A percentile compares a stretch with the other conserved stretches of the same genome.
These are phyloP conservation scores for Zygoascus biomembranicola DNA, from an alignment of 805 yeast species.

Conservation along the genomic window DNA sequence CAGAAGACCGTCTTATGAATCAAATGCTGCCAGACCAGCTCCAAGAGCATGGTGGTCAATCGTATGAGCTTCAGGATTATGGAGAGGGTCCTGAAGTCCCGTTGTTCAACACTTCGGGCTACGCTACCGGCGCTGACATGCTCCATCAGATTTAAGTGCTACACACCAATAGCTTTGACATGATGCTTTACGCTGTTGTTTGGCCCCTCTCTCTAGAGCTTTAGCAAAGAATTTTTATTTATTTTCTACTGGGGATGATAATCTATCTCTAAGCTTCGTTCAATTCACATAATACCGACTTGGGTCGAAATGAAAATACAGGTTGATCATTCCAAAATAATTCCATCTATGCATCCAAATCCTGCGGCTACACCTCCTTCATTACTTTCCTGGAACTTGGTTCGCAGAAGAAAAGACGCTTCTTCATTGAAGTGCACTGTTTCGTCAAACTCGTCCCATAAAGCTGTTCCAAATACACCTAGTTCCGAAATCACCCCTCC, in stretches of 20 bases:
- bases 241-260: no score
- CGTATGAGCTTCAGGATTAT: background rate
- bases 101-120: background rate
- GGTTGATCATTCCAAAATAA: conserved; percentile 37
- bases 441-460: conserved; percentile 51
- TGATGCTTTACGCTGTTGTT: no score
- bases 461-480: conserved; percentile 78
- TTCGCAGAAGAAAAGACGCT: conserved; percentile 81
- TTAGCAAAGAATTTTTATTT: no score
- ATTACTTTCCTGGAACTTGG: conserved; percentile 77
- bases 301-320: background rate
- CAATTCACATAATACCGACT: no score
- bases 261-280: no score
- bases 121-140: background rate
- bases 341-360: conserved; percentile 90
- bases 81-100: background rate
- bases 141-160: background rate
- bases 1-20: background rate
- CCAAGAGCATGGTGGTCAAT: background rate
- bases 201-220: no score
- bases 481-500: conserved; percentile 83
- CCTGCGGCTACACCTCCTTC: conserved; percentile 99
- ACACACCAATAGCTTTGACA: no score
- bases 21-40: background rate
- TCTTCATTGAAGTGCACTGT: conserved; percentile 45